Percentiles rank a stretch among this genome's conserved stretches.
phyloP scores from a whole-genome alignment of 2,329 filamentous ascomycete species.

The Apiospora marii region DNA sequence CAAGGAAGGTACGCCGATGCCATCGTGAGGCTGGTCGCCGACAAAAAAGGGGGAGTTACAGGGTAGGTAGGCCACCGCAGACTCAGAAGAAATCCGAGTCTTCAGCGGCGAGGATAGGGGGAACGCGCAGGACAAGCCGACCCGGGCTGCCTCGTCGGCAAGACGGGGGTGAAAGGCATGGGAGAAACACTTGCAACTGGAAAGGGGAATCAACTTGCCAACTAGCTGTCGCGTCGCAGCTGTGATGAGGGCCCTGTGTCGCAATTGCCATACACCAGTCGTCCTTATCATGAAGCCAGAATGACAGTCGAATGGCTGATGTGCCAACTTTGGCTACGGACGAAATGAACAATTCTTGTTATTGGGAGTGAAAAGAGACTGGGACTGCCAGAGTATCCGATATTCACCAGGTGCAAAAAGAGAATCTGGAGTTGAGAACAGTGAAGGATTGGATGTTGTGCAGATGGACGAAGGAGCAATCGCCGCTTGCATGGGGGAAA shows the following conservation, averaged over 20 bases:
- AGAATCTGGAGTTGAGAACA: slow-evolving; percentile 6
- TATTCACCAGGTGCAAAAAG: background rate
- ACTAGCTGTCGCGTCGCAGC: background rate
- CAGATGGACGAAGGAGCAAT: background rate
- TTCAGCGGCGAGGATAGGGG: background rate
- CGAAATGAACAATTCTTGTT: background rate
- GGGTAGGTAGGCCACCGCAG: background rate
- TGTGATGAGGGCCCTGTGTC: background rate
- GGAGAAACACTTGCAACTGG: background rate
- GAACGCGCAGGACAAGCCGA: background rate
- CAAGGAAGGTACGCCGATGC: background rate
- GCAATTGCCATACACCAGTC: background rate
- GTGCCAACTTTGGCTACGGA: slow-evolving; percentile 5
- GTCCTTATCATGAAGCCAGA: background rate
- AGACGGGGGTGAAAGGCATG: background rate
- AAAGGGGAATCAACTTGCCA: background rate
- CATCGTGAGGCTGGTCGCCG: background rate
- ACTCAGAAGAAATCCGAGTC: background rate
- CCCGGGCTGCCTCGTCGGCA: too few species aligned
- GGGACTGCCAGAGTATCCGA: background rate
- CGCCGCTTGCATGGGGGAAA: background rate
- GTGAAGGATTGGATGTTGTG: slow-evolving; percentile 10
- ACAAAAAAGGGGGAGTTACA: background rate
- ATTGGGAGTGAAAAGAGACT: background rate
- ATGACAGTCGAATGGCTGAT: background rate